Evolutionary conservation across 345 rosid genomes (phyloP).

Genomic region (Eutrema japonicum): DNA sequence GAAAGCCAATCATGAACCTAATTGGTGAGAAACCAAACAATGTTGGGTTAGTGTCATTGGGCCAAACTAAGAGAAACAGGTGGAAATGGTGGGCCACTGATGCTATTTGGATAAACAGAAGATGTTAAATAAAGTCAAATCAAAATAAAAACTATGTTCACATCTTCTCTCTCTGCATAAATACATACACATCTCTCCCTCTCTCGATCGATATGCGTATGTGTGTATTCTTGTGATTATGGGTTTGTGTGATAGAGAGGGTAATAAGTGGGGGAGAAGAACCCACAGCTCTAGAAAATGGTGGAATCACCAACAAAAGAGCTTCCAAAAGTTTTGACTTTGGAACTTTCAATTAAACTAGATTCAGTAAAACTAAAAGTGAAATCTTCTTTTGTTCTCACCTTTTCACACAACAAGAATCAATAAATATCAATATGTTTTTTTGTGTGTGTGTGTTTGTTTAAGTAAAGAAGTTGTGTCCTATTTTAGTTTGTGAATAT

Average conservation of each 20-base stretch:
- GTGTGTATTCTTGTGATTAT: slow-evolving; percentile 1
- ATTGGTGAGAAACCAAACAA: slow-evolving; percentile 32
- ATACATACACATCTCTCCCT: neutral
- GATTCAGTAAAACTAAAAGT: slow-evolving; percentile 35
- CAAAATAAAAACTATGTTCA: slow-evolving; percentile 16
- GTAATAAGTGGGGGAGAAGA: slow-evolving; percentile 23
- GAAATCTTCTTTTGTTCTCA: slow-evolving; percentile 33
- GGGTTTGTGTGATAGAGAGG: slow-evolving; percentile 14
- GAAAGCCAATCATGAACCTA: slow-evolving; percentile 15
- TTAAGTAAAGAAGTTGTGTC: neutral
- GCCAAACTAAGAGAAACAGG: slow-evolving; percentile 22
- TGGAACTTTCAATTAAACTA: slow-evolving; percentile 20
- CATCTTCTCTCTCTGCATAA: slow-evolving; percentile 1
- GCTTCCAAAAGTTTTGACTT: slow-evolving; percentile 9
- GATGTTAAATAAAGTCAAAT: slow-evolving; percentile 22
- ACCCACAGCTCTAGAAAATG: neutral
- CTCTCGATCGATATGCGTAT: neutral
- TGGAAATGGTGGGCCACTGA: slow-evolving; percentile 17
- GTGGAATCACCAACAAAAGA: neutral
- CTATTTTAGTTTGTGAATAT: neutral
- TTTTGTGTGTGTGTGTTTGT: no score
- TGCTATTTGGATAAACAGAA: slow-evolving; percentile 6
- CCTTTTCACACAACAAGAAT: slow-evolving; percentile 28
- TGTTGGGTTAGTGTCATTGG: slow-evolving; percentile 7
- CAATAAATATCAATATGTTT: slow-evolving; percentile 4